A percentile compares a stretch with the other conserved stretches of the same genome.
These are phyloP conservation scores for Colletotrichum musae DNA, from an alignment of 2,329 filamentous ascomycete species.

Conservation along the genomic window DNA sequence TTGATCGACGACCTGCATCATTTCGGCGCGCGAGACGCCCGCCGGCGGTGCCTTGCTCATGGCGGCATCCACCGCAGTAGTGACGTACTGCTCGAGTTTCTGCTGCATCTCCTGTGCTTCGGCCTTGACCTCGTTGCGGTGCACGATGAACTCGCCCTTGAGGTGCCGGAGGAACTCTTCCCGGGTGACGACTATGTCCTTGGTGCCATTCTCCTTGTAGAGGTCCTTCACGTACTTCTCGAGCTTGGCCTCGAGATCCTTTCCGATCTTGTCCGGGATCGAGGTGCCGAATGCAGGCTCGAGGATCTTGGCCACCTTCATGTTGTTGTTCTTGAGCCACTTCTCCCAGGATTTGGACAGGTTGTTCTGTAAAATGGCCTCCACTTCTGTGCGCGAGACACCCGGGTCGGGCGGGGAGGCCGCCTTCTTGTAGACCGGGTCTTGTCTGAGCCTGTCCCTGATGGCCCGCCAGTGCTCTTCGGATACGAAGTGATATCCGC, in stretches of 20 bases:
- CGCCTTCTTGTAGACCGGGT: slow-evolving; percentile 49
- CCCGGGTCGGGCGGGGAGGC: slow-evolving; percentile 44
- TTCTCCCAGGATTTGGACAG: slow-evolving; percentile 62
- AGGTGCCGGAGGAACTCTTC: slow-evolving; percentile 65
- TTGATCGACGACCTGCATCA: slow-evolving; percentile 57
- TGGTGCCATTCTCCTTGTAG: slow-evolving; percentile 48
- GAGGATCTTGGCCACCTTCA: slow-evolving; percentile 48
- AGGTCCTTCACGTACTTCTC: slow-evolving; percentile 55
- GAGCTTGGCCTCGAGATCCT: slow-evolving; percentile 51
- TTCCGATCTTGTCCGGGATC: slow-evolving; percentile 48
- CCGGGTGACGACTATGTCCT: slow-evolving; percentile 59
- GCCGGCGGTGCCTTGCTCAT: slow-evolving; percentile 43
- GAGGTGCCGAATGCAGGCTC: slow-evolving; percentile 43
- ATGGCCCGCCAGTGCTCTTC: slow-evolving; percentile 65
- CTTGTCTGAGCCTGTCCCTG: slow-evolving; percentile 56
- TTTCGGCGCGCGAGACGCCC: slow-evolving; percentile 57
- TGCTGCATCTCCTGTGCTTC: slow-evolving; percentile 57
- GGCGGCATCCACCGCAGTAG: slow-evolving; percentile 48
- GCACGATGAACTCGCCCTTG: slow-evolving; percentile 54
- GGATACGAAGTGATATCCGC: slow-evolving; percentile 57
- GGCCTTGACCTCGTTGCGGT: slow-evolving; percentile 56
- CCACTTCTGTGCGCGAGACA: slow-evolving; percentile 44
- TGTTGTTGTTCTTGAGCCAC: slow-evolving; percentile 67
- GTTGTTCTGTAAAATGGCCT: slow-evolving; percentile 48
- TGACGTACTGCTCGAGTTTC: slow-evolving; percentile 51